Evolutionary conservation across 495 filamentous ascomycete species (phyloP).

Genomic region (Sordaria brevicollis): DNA sequence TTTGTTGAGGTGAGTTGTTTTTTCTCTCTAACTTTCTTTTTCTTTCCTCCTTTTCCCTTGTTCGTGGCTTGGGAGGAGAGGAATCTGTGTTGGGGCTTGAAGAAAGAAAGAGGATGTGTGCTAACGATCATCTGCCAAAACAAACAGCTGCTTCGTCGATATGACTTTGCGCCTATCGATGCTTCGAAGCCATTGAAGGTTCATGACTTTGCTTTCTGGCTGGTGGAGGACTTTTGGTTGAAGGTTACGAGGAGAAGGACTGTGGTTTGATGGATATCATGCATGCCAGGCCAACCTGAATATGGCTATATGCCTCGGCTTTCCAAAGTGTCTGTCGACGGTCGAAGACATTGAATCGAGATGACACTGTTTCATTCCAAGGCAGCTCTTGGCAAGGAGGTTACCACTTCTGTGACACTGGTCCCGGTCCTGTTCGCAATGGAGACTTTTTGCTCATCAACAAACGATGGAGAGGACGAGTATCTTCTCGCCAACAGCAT

Average conservation of each 20-base stretch:
- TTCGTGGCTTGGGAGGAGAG: not conserved
- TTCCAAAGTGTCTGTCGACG: too few relatives aligned
- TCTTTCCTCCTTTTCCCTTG: not conserved
- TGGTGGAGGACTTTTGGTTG: slow-evolving; percentile 4
- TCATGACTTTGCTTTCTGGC: slow-evolving; percentile 4
- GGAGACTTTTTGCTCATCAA: not conserved
- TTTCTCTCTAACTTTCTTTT: not conserved
- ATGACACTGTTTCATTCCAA: not conserved
- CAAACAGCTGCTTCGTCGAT: slow-evolving; percentile 17
- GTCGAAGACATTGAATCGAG: too few relatives aligned
- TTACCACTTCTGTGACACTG: not conserved
- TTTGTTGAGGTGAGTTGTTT: slow-evolving; percentile 39
- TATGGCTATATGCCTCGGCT: too few relatives aligned
- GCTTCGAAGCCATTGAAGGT: slow-evolving; percentile 28
- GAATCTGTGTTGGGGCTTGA: not conserved
- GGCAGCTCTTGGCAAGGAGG: not conserved
- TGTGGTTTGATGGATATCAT: not conserved
- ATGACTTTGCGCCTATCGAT: slow-evolving; percentile 34
- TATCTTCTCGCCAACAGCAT: too few relatives aligned
- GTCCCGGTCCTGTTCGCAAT: not conserved
- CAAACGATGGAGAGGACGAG: not conserved
- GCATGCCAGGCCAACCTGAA: too few relatives aligned
- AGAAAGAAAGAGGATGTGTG: not conserved
- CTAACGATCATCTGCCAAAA: slow-evolving; percentile 22
- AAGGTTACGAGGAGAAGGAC: slow-evolving; percentile 4